phyloP scores from a whole-genome alignment of 805 yeast genomes.

The Kluyveromyces starmeri region DNA sequence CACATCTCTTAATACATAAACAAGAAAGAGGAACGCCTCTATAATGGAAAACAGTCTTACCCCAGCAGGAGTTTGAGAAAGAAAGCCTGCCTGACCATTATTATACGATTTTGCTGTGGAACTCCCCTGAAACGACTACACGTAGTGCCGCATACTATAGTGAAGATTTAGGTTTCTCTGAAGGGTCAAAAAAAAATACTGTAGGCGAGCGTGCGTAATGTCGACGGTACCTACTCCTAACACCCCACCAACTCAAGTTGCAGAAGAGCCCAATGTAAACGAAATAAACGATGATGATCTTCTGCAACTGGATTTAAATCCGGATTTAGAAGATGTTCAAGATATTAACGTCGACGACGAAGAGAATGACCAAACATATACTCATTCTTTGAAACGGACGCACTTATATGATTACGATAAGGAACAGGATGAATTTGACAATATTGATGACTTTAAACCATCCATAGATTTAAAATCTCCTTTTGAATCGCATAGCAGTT shows the following conservation, averaged over 20 bases:
- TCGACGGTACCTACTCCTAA: constrained; percentile 2
- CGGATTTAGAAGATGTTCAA: constrained; percentile 4
- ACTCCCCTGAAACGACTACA: too few relatives aligned
- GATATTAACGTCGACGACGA: not conserved
- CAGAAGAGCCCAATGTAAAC: constrained; percentile 1
- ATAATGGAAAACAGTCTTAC: too few relatives aligned
- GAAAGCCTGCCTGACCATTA: too few relatives aligned
- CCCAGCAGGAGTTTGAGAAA: too few relatives aligned
- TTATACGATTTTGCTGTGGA: too few relatives aligned
- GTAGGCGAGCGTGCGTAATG: too few relatives aligned
- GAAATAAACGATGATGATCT: constrained; percentile 1
- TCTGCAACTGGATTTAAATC: constrained; percentile 3
- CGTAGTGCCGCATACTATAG: too few relatives aligned
- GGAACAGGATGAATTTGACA: constrained; percentile 16
- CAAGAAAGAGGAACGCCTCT: too few relatives aligned
- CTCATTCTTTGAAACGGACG: not conserved
- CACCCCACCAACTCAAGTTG: constrained; percentile 1
- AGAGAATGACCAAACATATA: not conserved
- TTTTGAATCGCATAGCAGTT: constrained; percentile 19
- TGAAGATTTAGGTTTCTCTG: too few relatives aligned
- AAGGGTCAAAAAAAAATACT: too few relatives aligned
- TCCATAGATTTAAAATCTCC: constrained; percentile 24
- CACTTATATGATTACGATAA: constrained; percentile 8
- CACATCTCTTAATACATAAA: too few relatives aligned
- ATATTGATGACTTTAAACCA: constrained; percentile 26